Evolutionary conservation across 352 stramenopile genomes (phyloP).

Genomic region (Achlya hypogyna): DNA sequence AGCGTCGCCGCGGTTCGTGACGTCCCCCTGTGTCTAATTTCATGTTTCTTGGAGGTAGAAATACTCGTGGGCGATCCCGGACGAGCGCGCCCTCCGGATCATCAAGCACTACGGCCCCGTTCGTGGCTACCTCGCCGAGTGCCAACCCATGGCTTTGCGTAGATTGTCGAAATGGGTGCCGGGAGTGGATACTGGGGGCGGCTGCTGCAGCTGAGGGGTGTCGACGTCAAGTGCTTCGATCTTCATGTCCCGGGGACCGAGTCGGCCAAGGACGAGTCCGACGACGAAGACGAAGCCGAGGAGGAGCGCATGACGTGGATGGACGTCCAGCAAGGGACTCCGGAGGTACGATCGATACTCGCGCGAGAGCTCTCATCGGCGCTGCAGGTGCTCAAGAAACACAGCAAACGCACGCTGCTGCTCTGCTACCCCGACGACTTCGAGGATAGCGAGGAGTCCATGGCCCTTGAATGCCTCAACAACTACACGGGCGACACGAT

Average conservation of each 20-base stretch:
- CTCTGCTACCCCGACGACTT: constrained; percentile 93
- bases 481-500: constrained; percentile 87
- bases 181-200: constrained; percentile 86
- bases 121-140: background rate
- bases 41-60: too few relatives aligned
- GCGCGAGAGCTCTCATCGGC: background rate
- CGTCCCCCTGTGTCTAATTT: background rate
- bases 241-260: constrained; percentile 32
- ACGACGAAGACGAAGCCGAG: constrained; percentile 53
- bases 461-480: constrained; percentile 84
- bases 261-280: constrained; percentile 3
- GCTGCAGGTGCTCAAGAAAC: constrained; percentile 49
- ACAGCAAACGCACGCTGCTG: constrained; percentile 81
- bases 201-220: constrained; percentile 59
- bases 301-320: constrained; percentile 56
- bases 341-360: constrained; percentile 33
- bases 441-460: constrained; percentile 76
- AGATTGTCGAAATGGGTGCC: constrained; percentile 87
- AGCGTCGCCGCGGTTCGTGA: constrained; percentile 65
- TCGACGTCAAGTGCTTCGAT: constrained; percentile 85
- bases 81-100: constrained; percentile 79
- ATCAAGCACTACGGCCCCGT: constrained; percentile 87
- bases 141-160: background rate
- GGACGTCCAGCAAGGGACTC: constrained; percentile 62
- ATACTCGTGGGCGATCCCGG: constrained; percentile 89